Conservation (phyloP, 768 basidiomycete species). For the Vararia minispora region DNA sequence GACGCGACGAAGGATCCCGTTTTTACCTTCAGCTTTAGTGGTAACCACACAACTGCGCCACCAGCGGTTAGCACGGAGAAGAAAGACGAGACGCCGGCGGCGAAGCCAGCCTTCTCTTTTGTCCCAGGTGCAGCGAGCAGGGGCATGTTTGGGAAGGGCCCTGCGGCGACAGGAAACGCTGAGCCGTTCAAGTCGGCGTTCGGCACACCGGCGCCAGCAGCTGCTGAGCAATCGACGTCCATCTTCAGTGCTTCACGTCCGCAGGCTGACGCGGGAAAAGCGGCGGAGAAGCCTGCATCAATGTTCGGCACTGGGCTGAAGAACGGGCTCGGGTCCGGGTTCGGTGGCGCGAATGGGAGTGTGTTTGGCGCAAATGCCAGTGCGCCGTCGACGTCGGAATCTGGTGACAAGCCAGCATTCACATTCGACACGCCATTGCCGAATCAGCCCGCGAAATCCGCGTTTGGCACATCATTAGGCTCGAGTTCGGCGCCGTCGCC, state of each 20-base stretch:
- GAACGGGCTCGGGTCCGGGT: neutral
- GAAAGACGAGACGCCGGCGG: too few relatives aligned
- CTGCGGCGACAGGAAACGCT: neutral
- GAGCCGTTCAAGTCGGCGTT: slow-evolving; percentile 3
- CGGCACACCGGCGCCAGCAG: slow-evolving; percentile 1
- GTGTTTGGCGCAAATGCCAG: neutral
- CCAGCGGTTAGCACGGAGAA: too few relatives aligned
- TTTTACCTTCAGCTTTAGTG: too few relatives aligned
- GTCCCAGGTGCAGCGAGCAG: too few relatives aligned
- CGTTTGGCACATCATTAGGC: neutral
- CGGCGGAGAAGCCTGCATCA: neutral
- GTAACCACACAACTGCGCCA: too few relatives aligned
- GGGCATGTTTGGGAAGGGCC: too few relatives aligned
- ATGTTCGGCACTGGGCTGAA: slow-evolving; percentile 2
- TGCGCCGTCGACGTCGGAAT: neutral
- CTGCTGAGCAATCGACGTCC: slow-evolving; percentile 1
- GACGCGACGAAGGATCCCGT: too few relatives aligned
- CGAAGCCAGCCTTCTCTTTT: slow-evolving; percentile 11
- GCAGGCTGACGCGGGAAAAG: neutral
- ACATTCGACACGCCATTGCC: neutral
- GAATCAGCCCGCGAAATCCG: neutral
- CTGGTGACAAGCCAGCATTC: slow-evolving; percentile 2
- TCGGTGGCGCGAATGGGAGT: too few relatives aligned
- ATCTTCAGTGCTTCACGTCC: slow-evolving; percentile 8
- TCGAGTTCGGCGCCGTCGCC: slow-evolving; percentile 2